Base-by-base conservation (phyloP, 2,329 filamentous ascomycete genomes). In the Hypoxylon sp. region DNA sequence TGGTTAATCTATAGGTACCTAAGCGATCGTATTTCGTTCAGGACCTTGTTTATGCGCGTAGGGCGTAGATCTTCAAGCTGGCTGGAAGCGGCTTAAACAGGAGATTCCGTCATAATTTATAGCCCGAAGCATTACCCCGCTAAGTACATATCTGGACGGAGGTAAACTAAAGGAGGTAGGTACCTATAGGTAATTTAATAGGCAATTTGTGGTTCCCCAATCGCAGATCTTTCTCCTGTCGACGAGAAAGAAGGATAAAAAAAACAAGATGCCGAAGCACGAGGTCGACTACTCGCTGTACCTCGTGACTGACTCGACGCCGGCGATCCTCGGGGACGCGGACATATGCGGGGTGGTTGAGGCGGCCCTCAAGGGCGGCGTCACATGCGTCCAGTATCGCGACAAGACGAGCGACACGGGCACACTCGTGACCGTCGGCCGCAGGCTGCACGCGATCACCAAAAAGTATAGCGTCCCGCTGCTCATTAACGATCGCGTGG, bases 221-320 rank as follows among this genome's bases (percentile, higher is more conserved):
- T 6, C 15, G 32, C 32, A 37, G 13, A 37, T 37, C 32, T 37
- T 46, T 13, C 8, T 13, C 43, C 8, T 15, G 43, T 24, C 13
- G 34, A 50, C 49, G 46, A n/a, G 24, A 26, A 19, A 32, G 52
- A 70, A 64, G 51, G 10, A 11, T 13, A 13, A 34, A 34, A 13
- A 11, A 34, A 34, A 30, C 5, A 30, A 34, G 15, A 80, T 78
- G 73, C 59, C 72, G 57, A 71, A 81, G 62, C 66, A 77, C 74
- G 73, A 79, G 19, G 82, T 90, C 48, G 88, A 97, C 78, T 94
- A 96, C 76, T 89, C 90, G 50, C 82, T 97, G 39, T 97, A 97
- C 76, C 85, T 97, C 60, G 94, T 97, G 70, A 97, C 94, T 4
- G 94, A 97, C 83, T 95, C 93, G 52, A 97, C 93, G n/a, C 86